Conservation (phyloP, 257 asterid species). For the Nicotiana tabacum region DNA sequence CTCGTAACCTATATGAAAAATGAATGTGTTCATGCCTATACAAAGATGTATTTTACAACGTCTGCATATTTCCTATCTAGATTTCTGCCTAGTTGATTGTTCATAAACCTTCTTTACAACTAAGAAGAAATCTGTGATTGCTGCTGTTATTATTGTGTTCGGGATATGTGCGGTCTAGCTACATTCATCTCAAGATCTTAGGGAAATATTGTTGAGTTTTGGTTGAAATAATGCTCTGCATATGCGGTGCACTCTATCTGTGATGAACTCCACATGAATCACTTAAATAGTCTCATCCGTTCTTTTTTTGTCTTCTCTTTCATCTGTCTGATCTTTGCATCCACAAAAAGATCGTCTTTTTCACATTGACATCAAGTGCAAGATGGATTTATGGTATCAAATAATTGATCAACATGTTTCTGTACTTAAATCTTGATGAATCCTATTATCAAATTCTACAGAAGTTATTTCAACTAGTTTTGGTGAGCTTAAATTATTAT, state of each 20-base stretch:
- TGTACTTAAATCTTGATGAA: not conserved
- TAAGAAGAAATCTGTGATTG: not conserved
- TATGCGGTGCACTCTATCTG: not conserved
- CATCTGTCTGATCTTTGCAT: not conserved
- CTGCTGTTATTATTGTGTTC: not conserved
- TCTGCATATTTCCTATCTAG: not conserved
- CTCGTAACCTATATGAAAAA: no score
- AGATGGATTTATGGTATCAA: not conserved
- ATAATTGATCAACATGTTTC: not conserved
- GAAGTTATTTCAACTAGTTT: not conserved
- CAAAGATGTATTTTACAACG: not conserved
- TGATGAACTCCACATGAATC: not conserved
- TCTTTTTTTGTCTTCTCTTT: not conserved
- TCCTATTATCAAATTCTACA: no score
- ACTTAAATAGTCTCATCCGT: not conserved
- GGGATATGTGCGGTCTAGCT: not conserved
- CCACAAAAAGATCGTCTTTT: not conserved
- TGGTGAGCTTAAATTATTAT: constrained; percentile 3
- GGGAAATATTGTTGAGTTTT: not conserved
- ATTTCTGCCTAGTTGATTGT: not conserved
- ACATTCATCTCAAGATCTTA: not conserved
- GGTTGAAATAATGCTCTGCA: not conserved
- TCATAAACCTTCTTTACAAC: not conserved
- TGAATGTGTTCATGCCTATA: not conserved
- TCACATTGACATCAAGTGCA: not conserved